Evolutionary conservation across 306 rosid species (phyloP), one percentile per base, ranked within the genome.

Genomic region (Dalbergia cochinchinensis): DNA sequence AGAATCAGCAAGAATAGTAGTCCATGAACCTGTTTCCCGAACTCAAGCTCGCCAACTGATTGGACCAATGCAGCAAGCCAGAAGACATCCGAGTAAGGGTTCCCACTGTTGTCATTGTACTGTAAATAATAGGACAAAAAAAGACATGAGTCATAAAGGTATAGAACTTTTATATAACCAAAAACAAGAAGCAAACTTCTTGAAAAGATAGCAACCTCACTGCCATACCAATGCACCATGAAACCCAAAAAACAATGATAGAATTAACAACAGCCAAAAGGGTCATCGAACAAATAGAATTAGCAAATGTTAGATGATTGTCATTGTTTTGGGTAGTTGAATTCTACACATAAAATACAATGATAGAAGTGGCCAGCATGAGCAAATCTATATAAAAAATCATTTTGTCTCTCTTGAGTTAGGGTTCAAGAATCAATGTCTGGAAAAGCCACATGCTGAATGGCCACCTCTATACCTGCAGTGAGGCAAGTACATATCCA

Each of bases 101-200:
- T 95, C 58, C 98, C 98, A 39, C 83, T 93, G 88, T 95, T 95
- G 89, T 95, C 98, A 65, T 95, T 95, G 80, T 95, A 95, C 99
- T 95, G 90, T 66, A 82, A 72, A 77, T 60, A 70, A 81, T 61
- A 80, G 18, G 48, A 83, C 44, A 83, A 19, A 74, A 6, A 80
- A 78, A 69, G 44, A 37, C 53, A 71, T 44, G 22, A 83, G 74
- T 16, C 65, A 47, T 34, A 65, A 72, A 77, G 61, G 73, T 37
- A 68, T 16, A 44, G 18, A 50, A 75, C n/a, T 34, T 7, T n/a
- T 19, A 73, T 4, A 59, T 51, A 59, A 50, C 63, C 74, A 39
- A 70, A 78, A 75, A 33, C 77, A 69, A 60, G 68, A 69, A 66
- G 58, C 31, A 76, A 64, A 22, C 20, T 35, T 78, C 47, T 53